Percentiles rank a stretch among this genome's conserved stretches.
Conservation (phyloP, 2,329 filamentous ascomycete species). For the Leptographium radiaticola region DNA sequence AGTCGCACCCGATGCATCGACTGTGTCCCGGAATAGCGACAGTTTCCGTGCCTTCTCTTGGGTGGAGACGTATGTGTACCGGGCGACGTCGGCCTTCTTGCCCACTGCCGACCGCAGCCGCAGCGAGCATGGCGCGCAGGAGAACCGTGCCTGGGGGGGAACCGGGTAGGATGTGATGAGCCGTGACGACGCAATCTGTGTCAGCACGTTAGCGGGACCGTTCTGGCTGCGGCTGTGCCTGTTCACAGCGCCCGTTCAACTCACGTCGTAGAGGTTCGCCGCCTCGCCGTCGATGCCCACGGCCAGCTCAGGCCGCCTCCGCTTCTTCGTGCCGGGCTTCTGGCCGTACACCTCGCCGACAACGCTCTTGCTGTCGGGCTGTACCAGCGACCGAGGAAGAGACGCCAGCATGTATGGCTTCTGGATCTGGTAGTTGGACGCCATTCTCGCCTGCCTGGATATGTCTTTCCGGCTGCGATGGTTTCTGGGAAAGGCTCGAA, state of each 20-base stretch:
- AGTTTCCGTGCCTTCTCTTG: constrained; percentile 35
- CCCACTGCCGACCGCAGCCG: constrained; percentile 34
- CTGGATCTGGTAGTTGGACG: constrained; percentile 48
- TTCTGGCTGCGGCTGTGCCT: not conserved
- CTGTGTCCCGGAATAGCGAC: constrained; percentile 45
- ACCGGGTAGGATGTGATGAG: constrained; percentile 55
- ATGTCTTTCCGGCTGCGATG: not conserved
- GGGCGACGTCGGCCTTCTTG: constrained; percentile 21
- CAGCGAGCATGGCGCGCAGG: constrained; percentile 47
- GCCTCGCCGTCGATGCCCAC: constrained; percentile 53
- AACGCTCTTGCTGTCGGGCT: constrained; percentile 35
- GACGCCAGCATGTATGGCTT: constrained; percentile 50
- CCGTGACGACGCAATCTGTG: constrained; percentile 44
- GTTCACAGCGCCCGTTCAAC: constrained; percentile 11
- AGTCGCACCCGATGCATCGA: constrained; percentile 36
- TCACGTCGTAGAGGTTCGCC: constrained; percentile 52
- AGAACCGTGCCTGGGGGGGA: constrained; percentile 50
- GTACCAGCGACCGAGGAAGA: constrained; percentile 45
- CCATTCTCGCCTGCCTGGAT: constrained; percentile 25
- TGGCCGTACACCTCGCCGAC: constrained; percentile 50
- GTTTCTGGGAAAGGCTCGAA: constrained; percentile 3
- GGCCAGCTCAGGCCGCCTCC: constrained; percentile 49
- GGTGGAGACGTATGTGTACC: constrained; percentile 50
- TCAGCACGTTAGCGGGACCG: not conserved
- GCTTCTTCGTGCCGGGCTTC: constrained; percentile 40